Evolutionary conservation across 106 monocot species (phyloP).

Genomic region (Ottelia alismoides): DNA sequence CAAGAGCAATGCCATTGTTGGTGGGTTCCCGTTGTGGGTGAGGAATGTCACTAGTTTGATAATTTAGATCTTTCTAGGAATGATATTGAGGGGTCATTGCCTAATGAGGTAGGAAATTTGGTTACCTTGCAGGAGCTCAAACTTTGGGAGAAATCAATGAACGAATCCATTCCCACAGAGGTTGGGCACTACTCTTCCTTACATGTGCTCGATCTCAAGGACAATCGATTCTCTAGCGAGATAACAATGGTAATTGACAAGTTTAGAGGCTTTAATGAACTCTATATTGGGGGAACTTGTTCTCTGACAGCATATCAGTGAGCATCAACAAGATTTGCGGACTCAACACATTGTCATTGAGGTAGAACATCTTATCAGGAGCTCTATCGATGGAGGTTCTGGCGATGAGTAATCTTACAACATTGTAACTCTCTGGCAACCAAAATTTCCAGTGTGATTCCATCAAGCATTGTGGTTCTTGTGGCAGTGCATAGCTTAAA

Average conservation of each 20-base stretch:
- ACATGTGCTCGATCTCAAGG: slow-evolving; percentile 67
- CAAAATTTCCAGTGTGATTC: slow-evolving; percentile 50
- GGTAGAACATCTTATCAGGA: slow-evolving; percentile 41
- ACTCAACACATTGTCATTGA: slow-evolving; percentile 40
- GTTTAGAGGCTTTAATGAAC: slow-evolving; percentile 26
- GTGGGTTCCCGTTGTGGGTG: slow-evolving; percentile 63
- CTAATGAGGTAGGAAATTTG: slow-evolving; percentile 37
- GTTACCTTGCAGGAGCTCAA: slow-evolving; percentile 48
- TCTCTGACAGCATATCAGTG: slow-evolving; percentile 46
- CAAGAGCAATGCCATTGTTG: slow-evolving; percentile 38
- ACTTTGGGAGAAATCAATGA: slow-evolving; percentile 36
- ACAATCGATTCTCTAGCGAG: slow-evolving; percentile 46
- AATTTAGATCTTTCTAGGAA: slow-evolving; percentile 67
- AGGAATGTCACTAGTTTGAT: slow-evolving; percentile 24
- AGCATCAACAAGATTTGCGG: slow-evolving; percentile 30
- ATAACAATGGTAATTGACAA: slow-evolving; percentile 35
- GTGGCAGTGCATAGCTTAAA: slow-evolving; percentile 42
- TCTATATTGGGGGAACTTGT: slow-evolving; percentile 51
- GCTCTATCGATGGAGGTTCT: slow-evolving; percentile 32
- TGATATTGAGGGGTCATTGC: slow-evolving; percentile 29
- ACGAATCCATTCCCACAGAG: slow-evolving; percentile 46
- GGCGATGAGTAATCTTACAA: slow-evolving; percentile 40
- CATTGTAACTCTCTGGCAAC: slow-evolving; percentile 57
- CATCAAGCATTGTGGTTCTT: slow-evolving; percentile 34
- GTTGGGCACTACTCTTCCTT: slow-evolving; percentile 53